Base-by-base conservation (phyloP, 495 filamentous ascomycete species). In the Xylaria acuta region DNA sequence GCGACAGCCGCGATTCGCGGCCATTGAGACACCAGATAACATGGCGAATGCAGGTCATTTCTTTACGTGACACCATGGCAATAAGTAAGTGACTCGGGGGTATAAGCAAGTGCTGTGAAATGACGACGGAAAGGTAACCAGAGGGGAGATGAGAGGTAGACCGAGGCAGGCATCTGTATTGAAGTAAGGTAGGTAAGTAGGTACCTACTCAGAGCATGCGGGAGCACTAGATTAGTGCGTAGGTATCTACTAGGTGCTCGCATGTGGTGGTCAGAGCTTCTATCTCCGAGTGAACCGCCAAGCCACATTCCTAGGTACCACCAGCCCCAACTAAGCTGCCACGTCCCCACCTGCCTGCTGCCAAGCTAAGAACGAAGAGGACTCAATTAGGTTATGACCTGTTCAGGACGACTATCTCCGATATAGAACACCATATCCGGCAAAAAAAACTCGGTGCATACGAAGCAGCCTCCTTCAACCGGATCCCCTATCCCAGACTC, bases 31-130 rank as follows among this genome's bases (percentile, higher is more conserved):
- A 60, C 58, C 56, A 25, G 69, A 22, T 22, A 66, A 27, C 75
- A 79, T 79, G 34, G 34, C n/a, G 58, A 69, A 56, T n/a, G n/a
- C 4, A n/a, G 22, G 41, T 25, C 9, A 41, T 36, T 5, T 51
- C 45, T 9, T 25, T 43, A 18, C 11, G 38, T 22, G 47, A 43
- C 4, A 51, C n/a, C 67, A 69, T 69, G 67, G 27, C 38, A 1
- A 27, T 7, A 27, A 2, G 41, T 25, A n/a, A 22, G 34, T 60
- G 14, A 20, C 8, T 60, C 1, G 59, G 25, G 36, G 43, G 62
- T 32, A 12, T 20, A 27, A 27, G n/a, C 59, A 38, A 49, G 18
- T 1, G 1, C 40, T 22, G 30, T 62, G 58, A 22, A 65, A 14
- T 47, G 43, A 43, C 5, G 27, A 20, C 22, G 25, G 27, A 43